Conservation (phyloP, 2,329 filamentous ascomycete species). For the Colletotrichum liriopes region DNA sequence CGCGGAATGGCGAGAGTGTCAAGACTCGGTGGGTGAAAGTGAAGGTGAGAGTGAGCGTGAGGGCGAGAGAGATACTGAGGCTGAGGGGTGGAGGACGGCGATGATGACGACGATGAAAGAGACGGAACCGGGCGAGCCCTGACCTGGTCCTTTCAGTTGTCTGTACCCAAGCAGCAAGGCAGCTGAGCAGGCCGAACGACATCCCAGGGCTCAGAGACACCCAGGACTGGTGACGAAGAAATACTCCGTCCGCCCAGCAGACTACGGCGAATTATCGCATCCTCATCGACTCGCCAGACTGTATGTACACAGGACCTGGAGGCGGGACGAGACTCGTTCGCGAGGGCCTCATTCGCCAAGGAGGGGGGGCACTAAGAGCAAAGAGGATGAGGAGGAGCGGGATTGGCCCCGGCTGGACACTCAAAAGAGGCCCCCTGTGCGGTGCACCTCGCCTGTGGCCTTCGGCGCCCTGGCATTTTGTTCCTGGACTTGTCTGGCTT, state of each 20-base stretch:
- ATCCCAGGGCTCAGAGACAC: not conserved
- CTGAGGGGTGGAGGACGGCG: not conserved
- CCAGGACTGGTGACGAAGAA: slow-evolving; percentile 1
- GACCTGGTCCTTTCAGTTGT: no score
- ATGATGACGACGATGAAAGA: not conserved
- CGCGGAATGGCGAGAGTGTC: not conserved
- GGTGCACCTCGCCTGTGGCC: slow-evolving; percentile 1
- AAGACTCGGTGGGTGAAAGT: not conserved
- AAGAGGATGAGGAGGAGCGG: slow-evolving; percentile 15
- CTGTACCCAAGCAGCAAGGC: no score
- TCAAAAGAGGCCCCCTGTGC: slow-evolving; percentile 35
- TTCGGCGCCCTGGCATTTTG: slow-evolving; percentile 15
- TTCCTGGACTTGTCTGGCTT: slow-evolving; percentile 35
- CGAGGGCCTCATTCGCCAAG: not conserved
- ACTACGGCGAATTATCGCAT: not conserved
- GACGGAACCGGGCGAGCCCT: not conserved
- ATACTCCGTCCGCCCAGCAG: not conserved
- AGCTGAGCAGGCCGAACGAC: no score
- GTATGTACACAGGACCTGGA: not conserved
- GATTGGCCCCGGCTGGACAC: slow-evolving; percentile 27
- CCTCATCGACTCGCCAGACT: not conserved
- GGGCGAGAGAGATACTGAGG: not conserved
- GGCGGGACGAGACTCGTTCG: slow-evolving; percentile 1
- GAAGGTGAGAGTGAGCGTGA: not conserved
- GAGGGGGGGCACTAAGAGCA: slow-evolving; percentile 8